Base-by-base conservation (phyloP, 495 filamentous ascomycete species). In the Penicillium turbatum region DNA sequence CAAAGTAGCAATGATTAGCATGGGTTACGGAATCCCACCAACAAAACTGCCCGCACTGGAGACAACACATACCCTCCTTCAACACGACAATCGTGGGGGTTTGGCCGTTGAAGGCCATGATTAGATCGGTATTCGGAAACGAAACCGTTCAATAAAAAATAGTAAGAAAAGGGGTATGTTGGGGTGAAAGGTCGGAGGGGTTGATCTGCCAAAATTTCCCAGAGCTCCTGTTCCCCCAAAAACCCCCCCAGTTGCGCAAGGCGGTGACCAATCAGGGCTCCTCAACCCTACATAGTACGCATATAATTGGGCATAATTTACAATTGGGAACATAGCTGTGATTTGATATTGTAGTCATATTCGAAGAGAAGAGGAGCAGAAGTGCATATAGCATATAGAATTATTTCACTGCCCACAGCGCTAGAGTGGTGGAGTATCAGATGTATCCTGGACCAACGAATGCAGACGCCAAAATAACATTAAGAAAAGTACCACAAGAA, bases 21-120 rank as follows among this genome's bases (percentile, higher is more conserved):
- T 45, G 34, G 43, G 37, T 53, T 44, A 24, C 40, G 29, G 24
- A 46, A 65, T 67, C 64, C 59, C 64, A 65, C 64, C 47, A 61
- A 51, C 49, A 59, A 43, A 53, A 63, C 53, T 55, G 60, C 51
- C 53, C 63, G 62, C 58, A 61, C 56, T 60, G 57, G 60, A 61
- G 62, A 53, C 50, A 62, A 71, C 68, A 78, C 86, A 57, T 61
- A 95, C 92, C 92, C 77, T 98, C 93, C 77, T 93, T 95, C 59
- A 98, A 82, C 74, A 98, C 95, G 68, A 98, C 88, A 69, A 98
- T 98, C 55, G 95, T 98, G 69, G 93, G 93, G 60, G 93, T 90
- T 76, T 98, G 93, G 72, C 92, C 93, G 72, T 89, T 90, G 79
- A 97, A 98, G 69, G 90, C 92, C 92, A 97, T 97, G 49, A 36